phyloP scores from a whole-genome alignment of 192 early-diverging fungal genomes.

The Coemansia aciculifera region DNA sequence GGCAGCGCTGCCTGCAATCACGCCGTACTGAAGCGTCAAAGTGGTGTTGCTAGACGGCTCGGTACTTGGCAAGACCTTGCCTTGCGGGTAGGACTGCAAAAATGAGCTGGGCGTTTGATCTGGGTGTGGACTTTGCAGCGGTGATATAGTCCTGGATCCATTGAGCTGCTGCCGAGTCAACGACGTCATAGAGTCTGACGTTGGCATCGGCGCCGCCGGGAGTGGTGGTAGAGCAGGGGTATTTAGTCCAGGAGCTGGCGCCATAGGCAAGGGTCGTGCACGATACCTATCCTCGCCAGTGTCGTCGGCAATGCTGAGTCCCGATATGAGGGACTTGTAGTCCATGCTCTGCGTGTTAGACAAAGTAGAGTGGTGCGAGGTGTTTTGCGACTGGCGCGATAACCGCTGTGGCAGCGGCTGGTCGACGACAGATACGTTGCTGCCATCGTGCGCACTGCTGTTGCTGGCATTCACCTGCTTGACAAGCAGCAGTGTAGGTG shows the following conservation, averaged over 20 bases:
- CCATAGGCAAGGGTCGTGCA: conserved; percentile 29
- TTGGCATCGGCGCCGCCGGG: conserved; percentile 38
- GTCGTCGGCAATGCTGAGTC: conserved; percentile 15
- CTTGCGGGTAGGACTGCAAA: conserved; percentile 2
- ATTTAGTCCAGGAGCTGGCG: conserved; percentile 7
- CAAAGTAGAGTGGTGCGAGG: conserved; percentile 19
- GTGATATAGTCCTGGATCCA: conserved; percentile 9
- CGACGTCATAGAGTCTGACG: background rate
- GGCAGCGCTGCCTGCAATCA: background rate
- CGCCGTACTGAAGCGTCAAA: background rate
- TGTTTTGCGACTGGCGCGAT: conserved; percentile 21
- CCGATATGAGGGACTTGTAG: conserved; percentile 19
- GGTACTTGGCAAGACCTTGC: background rate
- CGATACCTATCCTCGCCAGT: conserved; percentile 28
- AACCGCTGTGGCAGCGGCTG: conserved; percentile 3
- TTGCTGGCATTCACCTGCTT: conserved; percentile 26
- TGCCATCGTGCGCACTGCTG: background rate
- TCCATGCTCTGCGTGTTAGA: conserved; percentile 29
- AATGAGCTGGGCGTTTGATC: background rate
- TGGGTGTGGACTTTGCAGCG: conserved; percentile 3
- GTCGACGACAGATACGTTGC: background rate
- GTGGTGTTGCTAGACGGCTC: background rate
- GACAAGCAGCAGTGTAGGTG: conserved; percentile 26
- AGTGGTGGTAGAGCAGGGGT: conserved; percentile 26
- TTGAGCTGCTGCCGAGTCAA: conserved; percentile 8